phyloP scores from a whole-genome alignment of 225 moss, liverwort and hornwort species.

The Sphagnum tenellum region DNA sequence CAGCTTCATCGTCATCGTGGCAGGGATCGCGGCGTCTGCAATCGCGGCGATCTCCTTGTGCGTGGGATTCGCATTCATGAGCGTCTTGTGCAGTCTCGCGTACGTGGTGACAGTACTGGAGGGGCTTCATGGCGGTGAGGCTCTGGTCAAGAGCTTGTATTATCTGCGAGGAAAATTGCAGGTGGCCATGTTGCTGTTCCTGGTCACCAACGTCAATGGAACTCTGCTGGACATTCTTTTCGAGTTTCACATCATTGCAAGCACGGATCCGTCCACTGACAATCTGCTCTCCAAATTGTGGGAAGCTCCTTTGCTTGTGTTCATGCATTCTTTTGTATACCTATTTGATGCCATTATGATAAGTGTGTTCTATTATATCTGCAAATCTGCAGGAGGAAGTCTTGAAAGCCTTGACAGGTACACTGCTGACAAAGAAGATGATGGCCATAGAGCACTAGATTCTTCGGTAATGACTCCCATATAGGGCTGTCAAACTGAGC shows the following conservation, averaged over 20 bases:
- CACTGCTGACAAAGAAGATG: slow-evolving; percentile 1
- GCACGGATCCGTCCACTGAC: slow-evolving; percentile 29
- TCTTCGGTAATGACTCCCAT: too few species aligned
- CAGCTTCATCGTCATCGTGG: slow-evolving; percentile 2
- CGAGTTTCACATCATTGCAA: slow-evolving; percentile 56
- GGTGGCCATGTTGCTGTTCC: slow-evolving; percentile 45
- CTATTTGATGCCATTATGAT: slow-evolving; percentile 82
- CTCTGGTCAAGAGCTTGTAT: slow-evolving; percentile 34
- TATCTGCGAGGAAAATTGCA: slow-evolving; percentile 42
- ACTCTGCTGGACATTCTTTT: slow-evolving; percentile 60
- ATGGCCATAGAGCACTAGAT: too few species aligned
- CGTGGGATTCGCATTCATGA: slow-evolving; percentile 29
- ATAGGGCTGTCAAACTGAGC: too few species aligned
- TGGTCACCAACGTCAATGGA: slow-evolving; percentile 51
- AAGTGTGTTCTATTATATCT: slow-evolving; percentile 78
- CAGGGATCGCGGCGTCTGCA: slow-evolving; percentile 25
- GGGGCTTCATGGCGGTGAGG: slow-evolving; percentile 35
- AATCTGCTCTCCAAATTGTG: slow-evolving; percentile 51
- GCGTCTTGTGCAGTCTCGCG: slow-evolving; percentile 52
- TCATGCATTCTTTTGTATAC: slow-evolving; percentile 83
- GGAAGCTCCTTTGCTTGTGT: slow-evolving; percentile 83
- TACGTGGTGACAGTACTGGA: slow-evolving; percentile 59
- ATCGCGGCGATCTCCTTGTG: slow-evolving; percentile 25
- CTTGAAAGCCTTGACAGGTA: slow-evolving; percentile 3
- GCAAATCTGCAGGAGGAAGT: slow-evolving; percentile 27